These are phyloP conservation scores for Forsythia viridissima DNA, from an alignment of 257 asterid species.

Conservation along the genomic window DNA sequence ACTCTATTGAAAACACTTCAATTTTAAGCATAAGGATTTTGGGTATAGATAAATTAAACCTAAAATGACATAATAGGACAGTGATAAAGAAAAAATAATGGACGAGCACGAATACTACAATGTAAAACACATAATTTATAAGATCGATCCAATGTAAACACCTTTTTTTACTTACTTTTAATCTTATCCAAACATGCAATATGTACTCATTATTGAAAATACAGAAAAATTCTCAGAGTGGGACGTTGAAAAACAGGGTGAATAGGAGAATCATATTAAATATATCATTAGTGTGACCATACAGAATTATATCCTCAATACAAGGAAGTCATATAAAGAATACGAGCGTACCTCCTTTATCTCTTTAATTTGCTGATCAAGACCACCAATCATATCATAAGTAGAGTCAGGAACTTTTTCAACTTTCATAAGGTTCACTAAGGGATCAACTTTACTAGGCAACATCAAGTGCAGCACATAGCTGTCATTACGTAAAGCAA, in stretches of 20 bases:
- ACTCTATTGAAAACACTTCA: neutral
- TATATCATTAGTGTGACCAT: neutral
- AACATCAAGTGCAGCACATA: constrained; percentile 55
- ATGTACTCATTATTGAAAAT: neutral
- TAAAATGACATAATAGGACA: neutral
- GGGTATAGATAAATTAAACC: neutral
- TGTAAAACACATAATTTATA: neutral
- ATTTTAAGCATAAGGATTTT: neutral
- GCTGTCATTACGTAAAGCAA: constrained; percentile 63
- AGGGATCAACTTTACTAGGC: constrained; percentile 63
- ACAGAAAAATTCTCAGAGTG: neutral
- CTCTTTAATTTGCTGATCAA: constrained; percentile 97
- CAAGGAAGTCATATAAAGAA: constrained; percentile 9
- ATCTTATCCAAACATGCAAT: neutral
- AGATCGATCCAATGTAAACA: neutral
- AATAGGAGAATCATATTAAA: neutral
- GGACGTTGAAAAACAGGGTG: neutral
- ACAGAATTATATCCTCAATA: neutral
- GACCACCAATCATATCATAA: constrained; percentile 77
- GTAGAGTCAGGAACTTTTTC: constrained; percentile 70
- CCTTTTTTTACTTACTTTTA: neutral
- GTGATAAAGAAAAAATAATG: neutral
- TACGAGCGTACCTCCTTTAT: constrained; percentile 73
- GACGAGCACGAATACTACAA: neutral
- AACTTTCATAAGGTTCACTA: constrained; percentile 68